A percentile compares a stretch with the other conserved stretches of the same genome.
Conservation (phyloP, 2,329 filamentous ascomycete genomes). For the Myriosclerotinia scirpicola region DNA sequence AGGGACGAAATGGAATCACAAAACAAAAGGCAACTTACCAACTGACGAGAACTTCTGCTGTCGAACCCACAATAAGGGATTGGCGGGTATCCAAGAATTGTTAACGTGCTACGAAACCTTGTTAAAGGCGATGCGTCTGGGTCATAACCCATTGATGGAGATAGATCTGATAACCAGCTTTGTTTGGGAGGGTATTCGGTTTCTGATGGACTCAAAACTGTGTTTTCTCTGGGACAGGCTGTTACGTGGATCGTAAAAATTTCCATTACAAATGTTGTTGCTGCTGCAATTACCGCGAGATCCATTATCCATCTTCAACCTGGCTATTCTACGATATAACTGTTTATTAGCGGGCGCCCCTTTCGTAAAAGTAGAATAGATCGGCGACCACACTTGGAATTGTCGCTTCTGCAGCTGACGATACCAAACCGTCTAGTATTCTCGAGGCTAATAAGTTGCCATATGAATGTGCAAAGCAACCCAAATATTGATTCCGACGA, state of each 20-base stretch:
- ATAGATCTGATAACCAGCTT: slow-evolving; percentile 16
- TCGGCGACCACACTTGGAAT: slow-evolving; percentile 44
- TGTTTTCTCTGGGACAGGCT: slow-evolving; percentile 19
- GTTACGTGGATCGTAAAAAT: slow-evolving; percentile 38
- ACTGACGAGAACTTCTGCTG: slow-evolving; percentile 26
- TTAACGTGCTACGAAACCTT: slow-evolving; percentile 17
- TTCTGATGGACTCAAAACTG: neutral
- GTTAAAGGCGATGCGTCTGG: slow-evolving; percentile 19
- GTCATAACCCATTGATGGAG: slow-evolving; percentile 24
- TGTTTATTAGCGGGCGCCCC: slow-evolving; percentile 44
- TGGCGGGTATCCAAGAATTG: slow-evolving; percentile 26
- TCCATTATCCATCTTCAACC: slow-evolving; percentile 38
- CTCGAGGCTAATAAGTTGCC: slow-evolving; percentile 36
- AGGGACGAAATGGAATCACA: neutral
- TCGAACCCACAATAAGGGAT: slow-evolving; percentile 21
- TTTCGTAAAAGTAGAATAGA: slow-evolving; percentile 41
- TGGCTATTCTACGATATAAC: slow-evolving; percentile 36
- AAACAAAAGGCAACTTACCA: slow-evolving; percentile 21
- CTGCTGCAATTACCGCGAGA: slow-evolving; percentile 37
- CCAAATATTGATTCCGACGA: slow-evolving; percentile 43
- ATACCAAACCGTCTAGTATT: slow-evolving; percentile 37
- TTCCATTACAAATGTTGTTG: slow-evolving; percentile 33
- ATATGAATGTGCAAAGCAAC: slow-evolving; percentile 36
- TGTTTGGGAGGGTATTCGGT: slow-evolving; percentile 22
- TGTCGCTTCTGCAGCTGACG: slow-evolving; percentile 43